These are phyloP conservation scores for Mycena olivaceomarginata DNA, from an alignment of 768 basidiomycete genomes.

Conservation along the genomic window DNA sequence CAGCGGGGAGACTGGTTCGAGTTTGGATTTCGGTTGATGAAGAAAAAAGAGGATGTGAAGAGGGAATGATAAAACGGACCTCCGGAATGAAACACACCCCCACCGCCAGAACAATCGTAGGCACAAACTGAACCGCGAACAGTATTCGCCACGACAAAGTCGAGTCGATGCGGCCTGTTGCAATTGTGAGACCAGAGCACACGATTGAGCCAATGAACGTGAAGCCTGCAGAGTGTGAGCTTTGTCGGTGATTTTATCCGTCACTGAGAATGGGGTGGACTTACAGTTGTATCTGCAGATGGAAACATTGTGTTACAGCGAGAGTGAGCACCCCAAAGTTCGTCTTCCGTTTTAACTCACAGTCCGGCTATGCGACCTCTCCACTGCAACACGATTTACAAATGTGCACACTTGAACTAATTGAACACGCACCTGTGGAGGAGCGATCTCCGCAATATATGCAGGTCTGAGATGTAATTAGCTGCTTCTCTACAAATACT, in stretches of 20 bases:
- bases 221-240: constrained; percentile 54
- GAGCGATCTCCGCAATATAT: constrained; percentile 77
- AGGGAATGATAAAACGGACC: constrained; percentile 42
- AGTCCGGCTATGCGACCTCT: constrained; percentile 70
- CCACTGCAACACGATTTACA: constrained; percentile 55
- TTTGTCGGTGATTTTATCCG: neutral
- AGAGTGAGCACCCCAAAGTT: neutral
- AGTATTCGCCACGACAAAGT: constrained; percentile 69
- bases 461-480: constrained; percentile 61
- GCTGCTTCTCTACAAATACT: constrained; percentile 22
- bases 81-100: constrained; percentile 62
- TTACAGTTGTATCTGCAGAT: constrained; percentile 58
- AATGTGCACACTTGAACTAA: neutral
- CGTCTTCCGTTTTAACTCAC: constrained; percentile 52
- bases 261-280: constrained; percentile 26
- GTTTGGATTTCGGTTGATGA: neutral
- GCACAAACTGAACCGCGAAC: constrained; percentile 70
- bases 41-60: neutral
- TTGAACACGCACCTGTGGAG: constrained; percentile 63
- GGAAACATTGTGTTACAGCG: neutral
- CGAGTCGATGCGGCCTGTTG: constrained; percentile 57
- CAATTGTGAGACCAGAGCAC: constrained; percentile 62
- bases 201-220: constrained; percentile 63
- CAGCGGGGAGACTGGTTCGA: constrained; percentile 68
- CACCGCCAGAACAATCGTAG: constrained; percentile 61